phyloP scores from a whole-genome alignment of 768 basidiomycete species.

The Cystobasidium tubakii region DNA sequence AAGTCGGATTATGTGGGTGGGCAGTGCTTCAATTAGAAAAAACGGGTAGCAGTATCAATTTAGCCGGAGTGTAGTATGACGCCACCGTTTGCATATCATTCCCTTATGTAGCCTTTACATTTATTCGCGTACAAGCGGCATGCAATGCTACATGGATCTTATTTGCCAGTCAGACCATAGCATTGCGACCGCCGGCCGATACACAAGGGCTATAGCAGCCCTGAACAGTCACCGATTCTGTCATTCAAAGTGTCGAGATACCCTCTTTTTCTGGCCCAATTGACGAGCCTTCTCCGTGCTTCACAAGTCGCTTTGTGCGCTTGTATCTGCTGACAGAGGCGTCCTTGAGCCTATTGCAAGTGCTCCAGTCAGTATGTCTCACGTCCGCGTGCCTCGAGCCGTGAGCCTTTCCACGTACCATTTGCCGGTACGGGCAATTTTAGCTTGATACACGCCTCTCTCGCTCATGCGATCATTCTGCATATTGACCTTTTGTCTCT shows the following conservation, averaged over 20 bases:
- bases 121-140: not conserved
- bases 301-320: not conserved
- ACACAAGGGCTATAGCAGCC: too few species aligned
- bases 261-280: not conserved
- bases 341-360: not conserved
- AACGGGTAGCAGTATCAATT: too few species aligned
- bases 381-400: not conserved
- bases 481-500: not conserved
- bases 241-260: not conserved
- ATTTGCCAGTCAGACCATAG: not conserved
- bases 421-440: slow-evolving; percentile 14
- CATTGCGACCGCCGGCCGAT: too few species aligned
- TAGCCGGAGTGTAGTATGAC: too few species aligned
- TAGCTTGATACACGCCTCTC: slow-evolving; percentile 19
- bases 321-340: not conserved
- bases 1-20: too few species aligned
- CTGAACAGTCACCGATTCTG: too few species aligned
- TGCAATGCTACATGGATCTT: not conserved
- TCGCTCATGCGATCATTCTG: slow-evolving; percentile 24
- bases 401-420: slow-evolving; percentile 7
- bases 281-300: not conserved
- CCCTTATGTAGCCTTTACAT: not conserved
- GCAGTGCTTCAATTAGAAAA: not conserved
- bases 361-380: not conserved
- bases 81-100: too few species aligned